Base-by-base conservation (phyloP, 2,329 filamentous ascomycete genomes). In the Immersiporthe knoxdaviesiana region DNA sequence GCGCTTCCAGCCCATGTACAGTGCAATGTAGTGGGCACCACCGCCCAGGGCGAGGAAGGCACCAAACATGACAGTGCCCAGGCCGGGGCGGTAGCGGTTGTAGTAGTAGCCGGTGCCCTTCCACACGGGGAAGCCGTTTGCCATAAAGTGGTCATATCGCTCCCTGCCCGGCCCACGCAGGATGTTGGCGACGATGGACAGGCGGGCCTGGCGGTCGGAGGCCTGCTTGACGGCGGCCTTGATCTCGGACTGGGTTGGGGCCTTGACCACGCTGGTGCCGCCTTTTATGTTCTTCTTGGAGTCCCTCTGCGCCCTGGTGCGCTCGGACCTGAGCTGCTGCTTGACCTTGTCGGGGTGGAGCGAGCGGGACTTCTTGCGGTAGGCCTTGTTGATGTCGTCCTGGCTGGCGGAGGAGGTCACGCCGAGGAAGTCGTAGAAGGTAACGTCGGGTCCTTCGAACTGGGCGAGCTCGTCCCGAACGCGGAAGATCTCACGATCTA, bases 21-120 rank as follows among this genome's bases (percentile, higher is more conserved):
- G 84, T 21, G 91, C 91, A 63, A 92, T 83, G 81, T 97, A 99
- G 82, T 99, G 96, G 50, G 92, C 90, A 39, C 84, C 92, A 72
- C 96, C 96, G 68, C 94, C 95, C 65, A 92, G 88, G 65, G 93
- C 88, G 72, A 97, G 79, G 80, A 98, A 93, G 54, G 97, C 82
- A 62, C 95, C 94, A 35, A 91, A 71, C 65, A 98, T 80, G 60
- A 97, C 96, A 18, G 92, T 92, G 70, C 93, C 93, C 59, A 98
- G 84, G 11, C 96, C 96, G 1, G 96, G 96, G 27, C 96, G 89
- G 86, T 95, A 97, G 69, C 96, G 90, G 76, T 90, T 90, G 84
- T 99, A 99, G 86, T 98, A 99, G 87, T 99, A 99, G 72, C 96
- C 95, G 59, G 95, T 97, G 69, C 96, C 96, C 83, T 95, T 94